Conservation (phyloP, 1,139 yeast genomes). For the Magnusiomyces ingens region DNA sequence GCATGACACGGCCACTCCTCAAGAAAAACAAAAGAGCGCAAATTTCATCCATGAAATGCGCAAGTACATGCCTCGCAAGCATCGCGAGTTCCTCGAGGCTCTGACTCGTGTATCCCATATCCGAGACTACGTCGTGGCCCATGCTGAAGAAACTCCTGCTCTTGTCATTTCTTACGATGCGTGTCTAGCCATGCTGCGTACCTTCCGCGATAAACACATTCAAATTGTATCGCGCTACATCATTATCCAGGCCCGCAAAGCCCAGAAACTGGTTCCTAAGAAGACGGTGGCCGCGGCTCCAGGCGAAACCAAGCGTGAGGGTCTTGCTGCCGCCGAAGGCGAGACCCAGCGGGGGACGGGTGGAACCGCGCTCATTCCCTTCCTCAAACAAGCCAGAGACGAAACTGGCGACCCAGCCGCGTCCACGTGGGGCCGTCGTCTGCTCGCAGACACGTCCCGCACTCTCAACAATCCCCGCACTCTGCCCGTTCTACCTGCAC, state of each 20-base stretch:
- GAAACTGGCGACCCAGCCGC: constrained; percentile 93
- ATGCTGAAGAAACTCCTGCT: constrained; percentile 43
- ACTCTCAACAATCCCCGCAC: constrained; percentile 12
- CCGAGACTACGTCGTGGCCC: constrained; percentile 53
- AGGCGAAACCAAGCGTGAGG: constrained; percentile 29
- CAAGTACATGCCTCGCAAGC: constrained; percentile 81
- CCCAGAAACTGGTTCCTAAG: constrained; percentile 20
- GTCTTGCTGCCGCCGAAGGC: constrained; percentile 27
- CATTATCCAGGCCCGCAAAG: constrained; percentile 58
- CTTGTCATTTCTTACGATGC: constrained; percentile 76
- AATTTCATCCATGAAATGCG: constrained; percentile 81
- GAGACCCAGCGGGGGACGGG: constrained; percentile 79
- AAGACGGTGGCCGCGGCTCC: constrained; percentile 4
- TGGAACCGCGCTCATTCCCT: constrained; percentile 86
- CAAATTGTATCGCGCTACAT: constrained; percentile 86
- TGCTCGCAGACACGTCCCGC: constrained; percentile 45
- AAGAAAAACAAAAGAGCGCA: constrained; percentile 29
- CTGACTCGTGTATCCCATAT: constrained; percentile 52
- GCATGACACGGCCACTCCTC: constrained; percentile 11
- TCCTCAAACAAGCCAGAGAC: constrained; percentile 89
- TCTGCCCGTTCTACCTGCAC: constrained; percentile 4
- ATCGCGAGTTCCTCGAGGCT: constrained; percentile 61
- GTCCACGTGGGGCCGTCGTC: constrained; percentile 78
- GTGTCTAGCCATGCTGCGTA: constrained; percentile 79
- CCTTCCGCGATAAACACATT: constrained; percentile 87